Percentiles rank a stretch among this genome's conserved stretches.
Conservation (phyloP, 177 flowering plant genomes). For the Vitis hybrid region DNA sequence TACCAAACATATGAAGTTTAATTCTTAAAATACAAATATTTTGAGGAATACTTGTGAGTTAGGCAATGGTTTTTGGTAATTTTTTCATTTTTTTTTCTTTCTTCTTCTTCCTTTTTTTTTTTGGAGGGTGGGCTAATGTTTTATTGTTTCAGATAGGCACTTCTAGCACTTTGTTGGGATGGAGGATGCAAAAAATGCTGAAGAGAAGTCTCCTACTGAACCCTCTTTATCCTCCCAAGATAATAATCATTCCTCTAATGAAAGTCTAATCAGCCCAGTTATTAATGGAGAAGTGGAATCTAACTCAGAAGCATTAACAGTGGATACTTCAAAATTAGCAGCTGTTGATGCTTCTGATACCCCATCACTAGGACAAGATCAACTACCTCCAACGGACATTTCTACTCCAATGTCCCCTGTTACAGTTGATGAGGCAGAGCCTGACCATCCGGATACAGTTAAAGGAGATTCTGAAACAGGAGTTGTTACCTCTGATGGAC, state of each 20-base stretch:
- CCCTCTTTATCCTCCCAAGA: conserved; percentile 24
- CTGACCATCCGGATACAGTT: conserved; percentile 1
- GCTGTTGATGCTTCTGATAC: conserved; percentile 17
- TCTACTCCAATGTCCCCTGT: conserved; percentile 5
- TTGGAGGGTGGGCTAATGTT: neutral
- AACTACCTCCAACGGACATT: conserved; percentile 9
- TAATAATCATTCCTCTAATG: conserved; percentile 14
- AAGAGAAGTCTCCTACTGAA: conserved; percentile 24
- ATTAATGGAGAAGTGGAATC: conserved; percentile 21
- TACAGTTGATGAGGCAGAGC: conserved; percentile 8
- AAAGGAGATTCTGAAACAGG: conserved; percentile 6
- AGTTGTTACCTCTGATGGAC: conserved; percentile 20
- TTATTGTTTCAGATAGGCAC: conserved; percentile 14
- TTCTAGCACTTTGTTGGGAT: conserved; percentile 19
- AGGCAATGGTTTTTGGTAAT: neutral
- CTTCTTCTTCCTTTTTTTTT: neutral
- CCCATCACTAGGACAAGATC: conserved; percentile 8
- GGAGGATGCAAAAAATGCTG: conserved; percentile 36
- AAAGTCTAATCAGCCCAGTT: conserved; percentile 9
- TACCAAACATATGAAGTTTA: neutral
- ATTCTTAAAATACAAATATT: neutral
- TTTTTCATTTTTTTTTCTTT: neutral
- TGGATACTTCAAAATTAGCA: conserved; percentile 13
- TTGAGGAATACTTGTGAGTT: neutral
- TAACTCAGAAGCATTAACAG: conserved; percentile 8